A percentile compares a stretch with the other conserved stretches of the same genome.
These are phyloP conservation scores for Sapria himalayana DNA, from an alignment of 345 rosid genomes.

Conservation along the genomic window DNA sequence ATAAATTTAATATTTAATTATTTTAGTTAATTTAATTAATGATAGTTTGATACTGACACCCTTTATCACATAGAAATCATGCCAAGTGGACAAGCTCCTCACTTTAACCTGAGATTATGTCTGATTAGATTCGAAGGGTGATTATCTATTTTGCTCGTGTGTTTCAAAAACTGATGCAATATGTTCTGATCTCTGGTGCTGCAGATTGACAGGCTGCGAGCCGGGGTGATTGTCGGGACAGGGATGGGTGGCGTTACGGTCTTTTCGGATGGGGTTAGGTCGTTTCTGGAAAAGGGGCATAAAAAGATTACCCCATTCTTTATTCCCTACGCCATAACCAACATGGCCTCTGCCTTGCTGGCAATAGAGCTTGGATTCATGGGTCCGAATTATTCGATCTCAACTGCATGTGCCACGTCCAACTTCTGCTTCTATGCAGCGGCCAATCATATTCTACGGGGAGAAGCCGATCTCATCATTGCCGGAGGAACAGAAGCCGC, in stretches of 20 bases:
- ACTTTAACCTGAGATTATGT: too few relatives aligned
- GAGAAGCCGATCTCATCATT: slow-evolving; percentile 95
- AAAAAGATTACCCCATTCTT: slow-evolving; percentile 80
- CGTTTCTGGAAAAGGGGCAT: slow-evolving; percentile 69
- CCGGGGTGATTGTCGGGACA: slow-evolving; percentile 94
- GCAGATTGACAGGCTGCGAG: slow-evolving; percentile 62
- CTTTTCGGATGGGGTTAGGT: slow-evolving; percentile 69
- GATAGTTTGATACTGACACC: too few relatives aligned
- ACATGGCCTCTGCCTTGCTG: slow-evolving; percentile 91
- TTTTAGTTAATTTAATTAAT: too few relatives aligned
- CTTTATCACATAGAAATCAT: too few relatives aligned
- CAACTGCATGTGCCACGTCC: slow-evolving; percentile 95
- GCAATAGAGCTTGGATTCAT: slow-evolving; percentile 88
- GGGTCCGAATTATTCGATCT: slow-evolving; percentile 98
- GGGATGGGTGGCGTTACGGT: slow-evolving; percentile 96
- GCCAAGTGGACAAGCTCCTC: too few relatives aligned
- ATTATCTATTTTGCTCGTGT: too few relatives aligned
- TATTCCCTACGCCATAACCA: slow-evolving; percentile 79
- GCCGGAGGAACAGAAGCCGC: slow-evolving; percentile 99
- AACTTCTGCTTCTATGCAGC: slow-evolving; percentile 96
- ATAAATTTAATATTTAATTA: too few relatives aligned
- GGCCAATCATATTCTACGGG: slow-evolving; percentile 95
- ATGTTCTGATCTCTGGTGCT: too few relatives aligned
- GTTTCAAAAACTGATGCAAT: too few relatives aligned
- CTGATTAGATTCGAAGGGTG: too few relatives aligned